A percentile compares a stretch with the other conserved stretches of the same genome.
These are phyloP conservation scores for Fusarium drepaniforme DNA, from an alignment of 2,329 filamentous ascomycete genomes.

Conservation along the genomic window DNA sequence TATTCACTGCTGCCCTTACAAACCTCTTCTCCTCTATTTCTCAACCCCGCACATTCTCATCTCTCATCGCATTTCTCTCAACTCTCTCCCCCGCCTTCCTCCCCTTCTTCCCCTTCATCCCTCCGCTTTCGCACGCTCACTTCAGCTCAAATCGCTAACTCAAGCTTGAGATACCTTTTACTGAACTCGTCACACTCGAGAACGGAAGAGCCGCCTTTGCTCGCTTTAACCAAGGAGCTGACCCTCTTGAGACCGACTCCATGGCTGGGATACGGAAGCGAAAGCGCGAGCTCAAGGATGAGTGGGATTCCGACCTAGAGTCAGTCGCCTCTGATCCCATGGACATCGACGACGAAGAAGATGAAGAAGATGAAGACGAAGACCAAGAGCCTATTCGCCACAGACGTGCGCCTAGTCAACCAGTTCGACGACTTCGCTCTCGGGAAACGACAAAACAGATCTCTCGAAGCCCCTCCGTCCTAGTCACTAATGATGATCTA, in stretches of 20 bases:
- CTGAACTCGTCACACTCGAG: conserved; percentile 46
- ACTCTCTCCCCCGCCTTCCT: background rate
- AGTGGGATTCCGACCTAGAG: conserved; percentile 45
- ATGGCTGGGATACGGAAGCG: conserved; percentile 45
- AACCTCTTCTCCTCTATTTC: conserved; percentile 25
- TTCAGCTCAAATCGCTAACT: conserved; percentile 30
- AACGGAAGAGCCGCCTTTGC: conserved; percentile 50
- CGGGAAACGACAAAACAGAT: conserved; percentile 40
- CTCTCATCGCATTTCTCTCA: conserved; percentile 4
- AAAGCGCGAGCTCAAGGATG: conserved; percentile 45
- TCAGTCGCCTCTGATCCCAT: conserved; percentile 42
- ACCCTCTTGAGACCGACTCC: conserved; percentile 30
- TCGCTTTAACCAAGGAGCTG: conserved; percentile 32
- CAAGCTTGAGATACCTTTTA: conserved; percentile 45
- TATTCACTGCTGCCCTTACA: conserved; percentile 37
- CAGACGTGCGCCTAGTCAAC: conserved; percentile 19
- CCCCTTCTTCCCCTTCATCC: background rate
- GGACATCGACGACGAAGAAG: conserved; percentile 44
- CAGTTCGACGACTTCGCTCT: conserved; percentile 39
- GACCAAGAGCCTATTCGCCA: conserved; percentile 19
- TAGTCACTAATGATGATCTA: conserved; percentile 37
- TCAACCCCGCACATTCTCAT: conserved; percentile 18
- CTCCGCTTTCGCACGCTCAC: background rate
- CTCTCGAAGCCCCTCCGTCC: conserved; percentile 27
- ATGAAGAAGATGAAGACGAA: conserved; percentile 36